Evolutionary conservation across 2,329 filamentous ascomycete genomes (phyloP), one percentile per base, ranked within the genome.

Genomic region (Cadophora malorum): DNA sequence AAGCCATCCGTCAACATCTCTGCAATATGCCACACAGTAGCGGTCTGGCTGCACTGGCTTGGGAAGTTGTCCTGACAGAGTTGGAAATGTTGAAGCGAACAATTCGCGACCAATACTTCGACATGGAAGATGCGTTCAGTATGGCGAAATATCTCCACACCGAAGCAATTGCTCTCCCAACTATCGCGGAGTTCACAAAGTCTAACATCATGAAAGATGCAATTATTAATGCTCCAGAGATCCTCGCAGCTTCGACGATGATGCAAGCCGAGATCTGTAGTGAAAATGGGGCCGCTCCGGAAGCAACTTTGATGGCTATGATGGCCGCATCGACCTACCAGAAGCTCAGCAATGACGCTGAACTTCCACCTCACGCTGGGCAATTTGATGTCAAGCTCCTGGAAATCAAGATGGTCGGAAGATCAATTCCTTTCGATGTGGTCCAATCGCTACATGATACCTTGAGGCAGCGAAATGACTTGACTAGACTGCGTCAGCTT

Each of bases 41-140:
- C 9, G 31, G 53, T 14, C 16, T 58, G 5, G 53, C 53, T 1
- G 31, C 28, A 10, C 33, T 58, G 4, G 31, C 53, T n/a, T 58
- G 53, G 53, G 53, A 58, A 10, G 28, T 58, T 9, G 31, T 58
- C 6, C 31, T 58, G 33, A 58, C 53, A 19, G 53, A 58, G 31
- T 31, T 58, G 10, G 53, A 58, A 9, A 35, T 58, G 53, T 31
- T 58, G 3, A 58, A 58, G n/a, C 14, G 53, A 33, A 33, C 53
- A 10, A 23, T 58, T 19, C 53, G 53, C 8, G 53, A 58, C 33
- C 53, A 58, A 21, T 58, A 58, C 25, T 58, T 58, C 33, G 53
- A 58, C 28, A 38, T 38, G 16, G 53, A 58, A 21, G 53, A 58
- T 19, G 53, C 53, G 6, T 58, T 58, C 33, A 58, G 53, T 21